Evolutionary conservation across 2,329 filamentous ascomycete species (phyloP), one percentile per base, ranked within the genome.

Genomic region (Fusarium sarcochroum): DNA sequence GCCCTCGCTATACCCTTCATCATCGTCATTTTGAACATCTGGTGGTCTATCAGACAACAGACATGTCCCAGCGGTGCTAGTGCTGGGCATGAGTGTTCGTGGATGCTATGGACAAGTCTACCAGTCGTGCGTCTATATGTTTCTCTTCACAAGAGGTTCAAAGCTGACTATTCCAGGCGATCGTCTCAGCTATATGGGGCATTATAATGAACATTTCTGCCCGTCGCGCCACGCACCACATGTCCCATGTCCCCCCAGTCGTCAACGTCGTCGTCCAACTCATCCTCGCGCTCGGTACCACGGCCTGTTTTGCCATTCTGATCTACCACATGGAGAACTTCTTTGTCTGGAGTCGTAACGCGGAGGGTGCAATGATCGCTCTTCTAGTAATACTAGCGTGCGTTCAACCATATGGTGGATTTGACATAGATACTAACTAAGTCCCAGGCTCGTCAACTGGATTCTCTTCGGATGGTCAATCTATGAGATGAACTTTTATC

Each of bases 21-120:
- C 14, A 79, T 80, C 27, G 78, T 85, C 47, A 56, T 79, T 27
- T 69, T 85, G 17, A 74, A 84, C 13, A 65, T 89, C 11, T 85
- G 73, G 73, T 75, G 73, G 73, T 73, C 71, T 47, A 44, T 71
- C 13, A 51, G 62, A 13, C 58, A 66, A 4, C 58, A 63, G n/a
- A 50, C 66, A 13, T 75, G 73, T 47, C 69, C 72, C 1, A 47
- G 25, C 14, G 48, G 62, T 52, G 69, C 58, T 5, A 35, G 32
- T 7, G 53, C 63, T 7, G 59, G 54, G 9, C 53, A 68, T n/a
- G 23, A 48, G 4, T 75, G 73, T 49, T 73, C 68, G 4, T 70
- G 67, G 69, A 32, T 73, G 25, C 51, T 75, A 2, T 75, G 73
- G 72, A 40, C 70, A 9, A 71, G 63, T 32, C 56, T 75, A 2